phyloP scores from a whole-genome alignment of 805 yeast species.

The Huiozyma sinensis region DNA sequence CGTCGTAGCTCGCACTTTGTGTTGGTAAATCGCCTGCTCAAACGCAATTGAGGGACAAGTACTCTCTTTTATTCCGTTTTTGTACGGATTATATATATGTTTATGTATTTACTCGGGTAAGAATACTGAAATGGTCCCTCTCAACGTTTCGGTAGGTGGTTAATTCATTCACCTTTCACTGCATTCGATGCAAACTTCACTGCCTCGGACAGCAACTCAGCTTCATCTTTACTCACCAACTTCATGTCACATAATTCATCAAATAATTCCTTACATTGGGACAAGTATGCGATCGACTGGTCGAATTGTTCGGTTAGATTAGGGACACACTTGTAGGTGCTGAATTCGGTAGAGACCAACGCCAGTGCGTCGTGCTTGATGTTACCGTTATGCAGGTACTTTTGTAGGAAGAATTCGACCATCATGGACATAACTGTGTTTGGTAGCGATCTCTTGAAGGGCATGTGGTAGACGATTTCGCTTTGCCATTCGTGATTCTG shows the following conservation, averaged over 20 bases:
- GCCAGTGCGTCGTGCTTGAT: conserved; percentile 24
- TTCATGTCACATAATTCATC: conserved; percentile 11
- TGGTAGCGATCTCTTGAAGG: conserved; percentile 48
- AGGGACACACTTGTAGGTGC: conserved; percentile 20
- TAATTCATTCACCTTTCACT: not conserved
- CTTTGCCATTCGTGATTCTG: conserved; percentile 45
- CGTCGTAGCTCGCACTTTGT: too few relatives aligned
- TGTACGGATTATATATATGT: not conserved
- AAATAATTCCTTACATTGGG: conserved; percentile 12
- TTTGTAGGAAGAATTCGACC: conserved; percentile 28
- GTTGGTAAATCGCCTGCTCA: too few relatives aligned
- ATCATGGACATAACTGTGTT: conserved; percentile 47
- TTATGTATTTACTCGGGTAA: not conserved
- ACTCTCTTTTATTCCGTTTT: too few relatives aligned
- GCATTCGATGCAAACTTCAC: conserved; percentile 15
- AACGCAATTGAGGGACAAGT: too few relatives aligned
- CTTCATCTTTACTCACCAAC: conserved; percentile 16
- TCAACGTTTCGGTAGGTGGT: too few relatives aligned
- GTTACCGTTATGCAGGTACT: conserved; percentile 27
- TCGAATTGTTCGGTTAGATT: conserved; percentile 22
- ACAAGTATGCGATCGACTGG: conserved; percentile 13
- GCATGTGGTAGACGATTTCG: conserved; percentile 42
- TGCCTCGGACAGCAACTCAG: conserved; percentile 14
- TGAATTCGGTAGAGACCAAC: conserved; percentile 21
- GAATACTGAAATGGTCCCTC: not conserved